Percentiles rank a stretch among this genome's conserved stretches.
Evolutionary conservation across 2,329 filamentous ascomycete species (phyloP).

Genomic region (Boeremia exigua): DNA sequence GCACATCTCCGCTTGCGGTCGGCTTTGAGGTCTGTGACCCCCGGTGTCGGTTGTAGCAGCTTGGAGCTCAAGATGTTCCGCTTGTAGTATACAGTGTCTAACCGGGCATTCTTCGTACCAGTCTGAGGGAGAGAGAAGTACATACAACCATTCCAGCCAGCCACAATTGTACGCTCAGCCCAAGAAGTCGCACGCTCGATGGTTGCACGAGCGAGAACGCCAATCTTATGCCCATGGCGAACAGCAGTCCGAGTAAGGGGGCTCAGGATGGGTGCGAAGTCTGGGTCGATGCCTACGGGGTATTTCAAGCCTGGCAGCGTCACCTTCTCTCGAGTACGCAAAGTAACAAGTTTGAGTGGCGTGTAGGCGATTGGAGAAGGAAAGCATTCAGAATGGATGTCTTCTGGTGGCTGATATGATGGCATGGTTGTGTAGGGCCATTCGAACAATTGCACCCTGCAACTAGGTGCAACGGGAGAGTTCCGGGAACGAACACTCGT

Average conservation of each 20-base stretch:
- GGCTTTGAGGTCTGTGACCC: neutral
- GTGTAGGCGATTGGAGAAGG: constrained; percentile 30
- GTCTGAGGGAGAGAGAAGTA: constrained; percentile 30
- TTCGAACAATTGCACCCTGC: constrained; percentile 35
- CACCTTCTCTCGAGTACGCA: constrained; percentile 27
- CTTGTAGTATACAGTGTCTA: constrained; percentile 28
- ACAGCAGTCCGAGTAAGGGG: constrained; percentile 22
- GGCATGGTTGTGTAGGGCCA: constrained; percentile 32
- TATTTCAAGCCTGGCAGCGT: constrained; percentile 32
- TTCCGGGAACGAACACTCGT: neutral
- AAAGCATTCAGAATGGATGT: neutral
- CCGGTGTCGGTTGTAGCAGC: constrained; percentile 2
- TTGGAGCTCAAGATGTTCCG: constrained; percentile 20
- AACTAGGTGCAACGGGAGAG: constrained; percentile 13
- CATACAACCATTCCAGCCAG: constrained; percentile 37
- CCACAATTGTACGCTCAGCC: constrained; percentile 34
- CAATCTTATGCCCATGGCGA: constrained; percentile 33
- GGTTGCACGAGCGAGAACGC: constrained; percentile 25
- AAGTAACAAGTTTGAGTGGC: constrained; percentile 33
- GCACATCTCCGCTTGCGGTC: constrained; percentile 13
- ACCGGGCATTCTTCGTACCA: neutral
- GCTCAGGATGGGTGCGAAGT: constrained; percentile 33
- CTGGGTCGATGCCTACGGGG: constrained; percentile 21
- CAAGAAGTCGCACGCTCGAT: constrained; percentile 36
- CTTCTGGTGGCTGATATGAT: neutral